Evolutionary conservation across 164 flowering plant species (phyloP), one percentile per base, ranked within the genome.

Genomic region (Piper longum): DNA sequence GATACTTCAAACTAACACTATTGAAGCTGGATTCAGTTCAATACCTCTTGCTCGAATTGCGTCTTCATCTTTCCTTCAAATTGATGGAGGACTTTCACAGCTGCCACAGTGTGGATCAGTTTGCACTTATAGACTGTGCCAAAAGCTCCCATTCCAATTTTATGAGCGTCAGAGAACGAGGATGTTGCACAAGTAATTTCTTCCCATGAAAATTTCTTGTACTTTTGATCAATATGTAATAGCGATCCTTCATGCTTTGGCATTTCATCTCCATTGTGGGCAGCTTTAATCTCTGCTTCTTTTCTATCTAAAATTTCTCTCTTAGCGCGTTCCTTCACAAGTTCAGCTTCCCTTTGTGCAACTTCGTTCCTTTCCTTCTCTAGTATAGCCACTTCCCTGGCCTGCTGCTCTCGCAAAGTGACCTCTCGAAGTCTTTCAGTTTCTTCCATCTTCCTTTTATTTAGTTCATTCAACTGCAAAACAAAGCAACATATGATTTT

Each of bases 21-120:
- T 9, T 48, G 48, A 48, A 48, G 14, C 14, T 14, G 9, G 52
- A 48, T 48, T 48, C 9, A 9, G 52, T 48, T 26, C 16, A 60
- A 36, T 75, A 87, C 98, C 96, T 92, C 98, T 60, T 83, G 86
- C 62, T 75, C 87, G 71, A 89, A 92, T 74, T 92, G 84, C 74
- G 78, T 82, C 58, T 64, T 69, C 26, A 66, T 69, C n/a, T 65
- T 66, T 43, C 56, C 76, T 56, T 80, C 92, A 60, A 66, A 69
- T 17, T 89, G 67, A 73, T 81, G 91, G 45, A 87, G 86, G 69
- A 87, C 82, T 73, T 92, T 92, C 18, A 86, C 90, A 8, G 96
- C 98, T 16, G 77, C 91, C 54, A 78, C 70, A 7, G 86, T 81
- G 60, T 89, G 85, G 68, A 80, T 83, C 64, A 92, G 74, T 64